phyloP scores from a whole-genome alignment of 345 rosid species.

The Melaleuca quinquenervia region DNA sequence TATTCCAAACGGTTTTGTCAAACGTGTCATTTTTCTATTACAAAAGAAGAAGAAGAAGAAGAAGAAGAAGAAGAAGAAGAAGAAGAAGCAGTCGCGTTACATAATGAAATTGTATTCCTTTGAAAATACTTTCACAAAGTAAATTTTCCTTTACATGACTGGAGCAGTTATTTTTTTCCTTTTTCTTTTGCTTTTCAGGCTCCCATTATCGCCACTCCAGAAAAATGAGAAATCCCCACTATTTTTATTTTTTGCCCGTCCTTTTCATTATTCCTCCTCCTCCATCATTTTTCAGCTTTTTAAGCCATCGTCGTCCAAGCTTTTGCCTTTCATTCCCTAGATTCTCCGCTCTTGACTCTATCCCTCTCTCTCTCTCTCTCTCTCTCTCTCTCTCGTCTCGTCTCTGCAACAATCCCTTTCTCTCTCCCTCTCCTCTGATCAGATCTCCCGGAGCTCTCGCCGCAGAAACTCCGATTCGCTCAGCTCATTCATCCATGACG shows the following conservation, averaged over 20 bases:
- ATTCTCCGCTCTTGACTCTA: neutral
- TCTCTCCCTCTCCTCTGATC: neutral
- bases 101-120: neutral
- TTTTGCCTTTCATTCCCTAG: neutral
- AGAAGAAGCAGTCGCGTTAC: too few species aligned
- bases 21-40: too few species aligned
- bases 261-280: neutral
- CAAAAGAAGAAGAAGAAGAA: too few species aligned
- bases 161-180: neutral
- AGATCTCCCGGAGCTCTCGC: neutral
- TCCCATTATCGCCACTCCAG: neutral
- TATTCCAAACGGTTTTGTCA: too few species aligned
- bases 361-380: neutral
- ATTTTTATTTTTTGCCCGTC: neutral
- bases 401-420: neutral
- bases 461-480: neutral
- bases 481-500: neutral
- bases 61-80: too few species aligned
- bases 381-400: neutral
- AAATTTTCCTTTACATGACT: neutral
- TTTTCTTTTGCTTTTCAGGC: neutral
- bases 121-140: neutral
- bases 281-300: neutral
- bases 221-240: neutral
- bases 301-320: neutral